Evolutionary conservation across 495 filamentous ascomycete species (phyloP).

Genomic region (Aspergillus wentii): DNA sequence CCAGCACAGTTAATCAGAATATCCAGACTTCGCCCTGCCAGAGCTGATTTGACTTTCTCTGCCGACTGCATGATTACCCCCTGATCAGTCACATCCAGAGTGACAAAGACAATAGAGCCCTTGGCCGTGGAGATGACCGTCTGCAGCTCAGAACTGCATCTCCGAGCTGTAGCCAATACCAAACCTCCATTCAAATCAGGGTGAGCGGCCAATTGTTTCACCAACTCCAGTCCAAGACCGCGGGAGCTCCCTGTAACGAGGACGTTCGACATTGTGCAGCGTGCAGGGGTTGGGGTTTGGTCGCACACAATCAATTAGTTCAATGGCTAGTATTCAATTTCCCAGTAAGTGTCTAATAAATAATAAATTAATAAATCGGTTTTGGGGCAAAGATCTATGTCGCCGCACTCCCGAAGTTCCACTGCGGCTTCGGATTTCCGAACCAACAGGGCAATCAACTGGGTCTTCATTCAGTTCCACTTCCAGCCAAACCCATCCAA

Average conservation of each 20-base stretch:
- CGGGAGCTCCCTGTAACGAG: conserved; percentile 31
- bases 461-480: too few species aligned
- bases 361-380: too few species aligned
- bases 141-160: conserved; percentile 20
- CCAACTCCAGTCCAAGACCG: conserved; percentile 48
- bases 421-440: too few species aligned
- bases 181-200: conserved; percentile 18
- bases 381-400: too few species aligned
- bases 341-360: too few species aligned
- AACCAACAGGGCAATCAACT: too few species aligned
- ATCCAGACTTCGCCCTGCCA: conserved; percentile 33
- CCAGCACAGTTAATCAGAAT: conserved; percentile 46
- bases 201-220: conserved; percentile 14
- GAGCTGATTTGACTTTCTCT: conserved; percentile 19
- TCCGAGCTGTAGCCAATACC: conserved; percentile 29
- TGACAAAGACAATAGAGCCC: conserved; percentile 32
- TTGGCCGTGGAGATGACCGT: conserved; percentile 7
- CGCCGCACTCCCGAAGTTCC: too few species aligned
- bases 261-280: conserved; percentile 4
- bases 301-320: too few species aligned
- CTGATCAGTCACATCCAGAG: conserved; percentile 34
- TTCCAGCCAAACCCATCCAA: too few species aligned
- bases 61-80: conserved; percentile 31
- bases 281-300: too few species aligned
- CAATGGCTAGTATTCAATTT: too few species aligned